Conservation (phyloP, 2,329 filamentous ascomycete genomes). For the Pseudogymnoascus sp. region DNA sequence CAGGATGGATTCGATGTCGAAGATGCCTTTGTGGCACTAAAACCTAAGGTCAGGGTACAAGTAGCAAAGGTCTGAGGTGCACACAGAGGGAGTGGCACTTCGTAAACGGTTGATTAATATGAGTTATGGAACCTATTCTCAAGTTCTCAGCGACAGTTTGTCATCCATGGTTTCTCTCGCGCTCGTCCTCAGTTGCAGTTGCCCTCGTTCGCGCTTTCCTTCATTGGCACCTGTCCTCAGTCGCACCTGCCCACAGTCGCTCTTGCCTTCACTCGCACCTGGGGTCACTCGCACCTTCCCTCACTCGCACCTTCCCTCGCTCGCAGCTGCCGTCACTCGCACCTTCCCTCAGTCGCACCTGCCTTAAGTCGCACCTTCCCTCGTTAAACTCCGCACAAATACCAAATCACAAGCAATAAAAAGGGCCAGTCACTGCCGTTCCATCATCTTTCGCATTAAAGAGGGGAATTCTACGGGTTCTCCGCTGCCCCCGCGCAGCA, state of each 20-base stretch:
- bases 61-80: not conserved
- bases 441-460: not conserved
- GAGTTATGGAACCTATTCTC: not conserved
- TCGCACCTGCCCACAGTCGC: not conserved
- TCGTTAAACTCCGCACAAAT: not conserved
- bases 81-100: not conserved
- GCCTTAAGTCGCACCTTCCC: not conserved
- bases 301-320: not conserved
- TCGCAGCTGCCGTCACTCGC: not conserved
- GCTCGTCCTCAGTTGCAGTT: not conserved
- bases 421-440: not conserved
- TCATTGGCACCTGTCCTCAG: not conserved
- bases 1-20: not conserved
- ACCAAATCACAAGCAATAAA: not conserved
- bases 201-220: not conserved
- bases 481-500: not conserved
- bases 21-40: not conserved
- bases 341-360: not conserved
- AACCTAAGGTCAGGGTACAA: not conserved
- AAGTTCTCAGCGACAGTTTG: not conserved
- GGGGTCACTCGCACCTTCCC: not conserved
- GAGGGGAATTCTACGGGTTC: conserved; percentile 3
- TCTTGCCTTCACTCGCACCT: not conserved
- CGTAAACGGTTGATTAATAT: not conserved
- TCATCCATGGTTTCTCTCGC: not conserved